Evolutionary conservation across 257 asterid genomes (phyloP).

Genomic region (Pogostemon cablin): DNA sequence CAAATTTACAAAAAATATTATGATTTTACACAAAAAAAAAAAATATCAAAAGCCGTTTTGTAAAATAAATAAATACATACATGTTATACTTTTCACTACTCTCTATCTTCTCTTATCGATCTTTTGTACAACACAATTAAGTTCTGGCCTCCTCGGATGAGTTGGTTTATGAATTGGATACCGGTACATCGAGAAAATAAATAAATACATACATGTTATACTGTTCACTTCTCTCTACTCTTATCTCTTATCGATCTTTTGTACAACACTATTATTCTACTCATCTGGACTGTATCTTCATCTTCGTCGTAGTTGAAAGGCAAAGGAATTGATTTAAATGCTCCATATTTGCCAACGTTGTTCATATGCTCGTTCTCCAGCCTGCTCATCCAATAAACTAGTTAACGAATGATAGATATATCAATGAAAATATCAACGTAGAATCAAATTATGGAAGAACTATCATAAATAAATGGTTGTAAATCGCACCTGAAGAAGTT

Average conservation of each 20-base stretch:
- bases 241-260: not conserved
- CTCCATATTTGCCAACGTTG: constrained; percentile 69
- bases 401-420: too few relatives aligned
- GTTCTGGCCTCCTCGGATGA: too few relatives aligned
- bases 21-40: too few relatives aligned
- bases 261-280: constrained; percentile 31
- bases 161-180: too few relatives aligned
- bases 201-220: not conserved
- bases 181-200: not conserved
- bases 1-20: too few relatives aligned
- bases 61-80: too few relatives aligned
- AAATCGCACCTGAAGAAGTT: constrained; percentile 56
- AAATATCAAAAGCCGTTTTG: too few relatives aligned
- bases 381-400: constrained; percentile 36
- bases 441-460: too few relatives aligned
- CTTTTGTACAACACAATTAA: too few relatives aligned
- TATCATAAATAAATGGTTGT: not conserved
- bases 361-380: constrained; percentile 76
- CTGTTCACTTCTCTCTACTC: not conserved
- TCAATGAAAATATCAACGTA: too few relatives aligned
- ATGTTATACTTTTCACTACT: too few relatives aligned
- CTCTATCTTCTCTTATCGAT: too few relatives aligned
- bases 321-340: constrained; percentile 71
- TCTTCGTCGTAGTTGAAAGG: constrained; percentile 59
- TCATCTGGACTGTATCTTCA: constrained; percentile 43